Conservation (phyloP, 2,329 filamentous ascomycete species). For the Stemphylium lycopersici region DNA sequence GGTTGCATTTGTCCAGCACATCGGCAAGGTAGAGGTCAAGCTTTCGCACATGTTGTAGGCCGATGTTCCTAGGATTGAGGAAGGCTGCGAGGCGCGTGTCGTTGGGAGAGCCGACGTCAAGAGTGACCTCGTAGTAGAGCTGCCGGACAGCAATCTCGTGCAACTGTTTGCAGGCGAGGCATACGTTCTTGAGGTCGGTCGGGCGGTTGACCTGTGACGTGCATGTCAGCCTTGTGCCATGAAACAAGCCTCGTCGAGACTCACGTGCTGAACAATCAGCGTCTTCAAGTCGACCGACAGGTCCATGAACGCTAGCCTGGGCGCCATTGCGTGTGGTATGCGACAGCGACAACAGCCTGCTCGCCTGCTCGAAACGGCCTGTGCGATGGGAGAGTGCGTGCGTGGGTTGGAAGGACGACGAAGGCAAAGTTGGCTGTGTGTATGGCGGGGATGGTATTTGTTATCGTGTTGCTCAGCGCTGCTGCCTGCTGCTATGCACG, state of each 20-base stretch:
- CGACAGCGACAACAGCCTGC: background rate
- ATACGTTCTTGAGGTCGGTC: slow-evolving; percentile 56
- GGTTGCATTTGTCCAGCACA: slow-evolving; percentile 52
- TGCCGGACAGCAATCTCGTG: slow-evolving; percentile 54
- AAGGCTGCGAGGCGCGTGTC: slow-evolving; percentile 54
- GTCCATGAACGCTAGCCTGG: slow-evolving; percentile 40
- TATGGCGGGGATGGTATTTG: background rate
- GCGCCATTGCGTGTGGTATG: slow-evolving; percentile 30
- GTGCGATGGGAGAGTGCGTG: background rate
- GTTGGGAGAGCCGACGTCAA: slow-evolving; percentile 54
- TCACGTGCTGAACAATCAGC: slow-evolving; percentile 48
- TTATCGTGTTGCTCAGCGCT: background rate
- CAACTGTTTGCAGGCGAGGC: slow-evolving; percentile 55
- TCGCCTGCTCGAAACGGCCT: background rate
- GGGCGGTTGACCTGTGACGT: slow-evolving; percentile 50
- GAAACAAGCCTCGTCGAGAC: slow-evolving; percentile 13
- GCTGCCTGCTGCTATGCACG: background rate
- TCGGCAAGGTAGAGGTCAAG: slow-evolving; percentile 56
- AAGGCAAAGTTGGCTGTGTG: no score
- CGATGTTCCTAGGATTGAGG: slow-evolving; percentile 55
- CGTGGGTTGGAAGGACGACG: background rate
- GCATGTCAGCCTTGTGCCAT: slow-evolving; percentile 1
- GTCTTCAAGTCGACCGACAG: slow-evolving; percentile 49
- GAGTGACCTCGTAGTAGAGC: slow-evolving; percentile 55
- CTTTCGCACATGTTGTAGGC: slow-evolving; percentile 54